Conservation (phyloP, 805 yeast species). For the Candida gorgasii region DNA sequence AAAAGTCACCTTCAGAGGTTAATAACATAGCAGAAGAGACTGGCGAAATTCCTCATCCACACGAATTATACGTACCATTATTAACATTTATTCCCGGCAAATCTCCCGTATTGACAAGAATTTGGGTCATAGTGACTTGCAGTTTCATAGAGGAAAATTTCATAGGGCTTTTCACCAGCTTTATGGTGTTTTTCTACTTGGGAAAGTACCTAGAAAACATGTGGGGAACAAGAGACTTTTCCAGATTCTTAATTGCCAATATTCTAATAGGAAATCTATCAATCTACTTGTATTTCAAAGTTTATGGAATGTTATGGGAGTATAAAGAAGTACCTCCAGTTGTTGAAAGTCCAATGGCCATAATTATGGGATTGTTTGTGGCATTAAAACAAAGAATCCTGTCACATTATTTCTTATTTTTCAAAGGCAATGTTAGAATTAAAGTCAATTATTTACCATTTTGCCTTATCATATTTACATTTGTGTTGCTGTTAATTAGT, state of each 20-base stretch:
- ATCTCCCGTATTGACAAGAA: slow-evolving; percentile 39
- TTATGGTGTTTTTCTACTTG: slow-evolving; percentile 46
- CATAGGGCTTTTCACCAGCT: slow-evolving; percentile 36
- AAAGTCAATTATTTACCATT: slow-evolving; percentile 44
- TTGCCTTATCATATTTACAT: slow-evolving; percentile 25
- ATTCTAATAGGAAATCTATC: slow-evolving; percentile 36
- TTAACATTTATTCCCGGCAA: slow-evolving; percentile 50
- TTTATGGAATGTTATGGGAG: slow-evolving; percentile 16
- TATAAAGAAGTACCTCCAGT: slow-evolving; percentile 39
- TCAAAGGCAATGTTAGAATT: slow-evolving; percentile 48
- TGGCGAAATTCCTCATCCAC: slow-evolving; percentile 44
- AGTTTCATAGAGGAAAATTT: slow-evolving; percentile 48
- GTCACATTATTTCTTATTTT: slow-evolving; percentile 53
- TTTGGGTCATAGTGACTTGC: slow-evolving; percentile 53
- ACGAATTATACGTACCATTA: slow-evolving; percentile 49
- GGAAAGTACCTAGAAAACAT: slow-evolving; percentile 66
- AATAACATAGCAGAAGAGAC: slow-evolving; percentile 31
- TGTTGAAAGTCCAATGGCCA: slow-evolving; percentile 54
- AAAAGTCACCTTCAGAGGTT: slow-evolving; percentile 23
- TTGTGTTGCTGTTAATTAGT: slow-evolving; percentile 23
- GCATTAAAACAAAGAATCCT: slow-evolving; percentile 68
- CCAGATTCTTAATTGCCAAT: slow-evolving; percentile 45
- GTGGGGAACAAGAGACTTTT: slow-evolving; percentile 60
- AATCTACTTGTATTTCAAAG: slow-evolving; percentile 28
- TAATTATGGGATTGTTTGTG: slow-evolving; percentile 59